Evolutionary conservation across 495 filamentous ascomycete genomes (phyloP), one percentile per base, ranked within the genome.

Genomic region (Lasiosphaeris hirsuta): DNA sequence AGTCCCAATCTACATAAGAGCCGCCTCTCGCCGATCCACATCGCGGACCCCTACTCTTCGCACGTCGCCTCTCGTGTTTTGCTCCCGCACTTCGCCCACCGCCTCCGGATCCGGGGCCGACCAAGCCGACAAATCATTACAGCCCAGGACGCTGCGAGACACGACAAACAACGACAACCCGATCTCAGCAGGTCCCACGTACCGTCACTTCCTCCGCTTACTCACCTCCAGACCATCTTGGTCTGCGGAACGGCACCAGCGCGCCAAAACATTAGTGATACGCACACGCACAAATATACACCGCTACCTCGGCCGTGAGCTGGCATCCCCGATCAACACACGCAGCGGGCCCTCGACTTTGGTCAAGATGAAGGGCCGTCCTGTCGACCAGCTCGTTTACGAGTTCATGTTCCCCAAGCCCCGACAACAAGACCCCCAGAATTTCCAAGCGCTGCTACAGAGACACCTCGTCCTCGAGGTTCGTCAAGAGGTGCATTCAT

Each of bases 381-480:
- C 77, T 10, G 61, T 83, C 53, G 79, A 82, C 18, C 66, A 79
- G 53, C 74, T 83, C 68, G 76, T 83, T 50, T 81, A 79, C 72
- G 76, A 78, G 70, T 70, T 63, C 59, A 76, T 83, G 73, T 82
- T 80, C 51, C 78, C 77, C n/a, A 78, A 73, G 48, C 75, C 78
- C 15, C 77, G 77, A 51, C 57, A 71, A 30, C 73, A 63, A 30
- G 80, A 82, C 61, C 78, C 78, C 7, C 74, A 74, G 51, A 80
- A 77, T 61, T 83, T 82, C 68, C 70, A 75, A 30, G 72, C 70
- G 41, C 72, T 83, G 14, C 77, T 83, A 36, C 75, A 80, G 53
- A 72, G 80, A 15, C 64, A 90, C 64, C 82, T 96, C 19, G 85
- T 96, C n/a, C 88, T 86, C 10, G 92, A 96, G 79, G 90, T 96